Conservation (phyloP, 768 basidiomycete genomes). For the Chalciporus sphaerocephalus region DNA sequence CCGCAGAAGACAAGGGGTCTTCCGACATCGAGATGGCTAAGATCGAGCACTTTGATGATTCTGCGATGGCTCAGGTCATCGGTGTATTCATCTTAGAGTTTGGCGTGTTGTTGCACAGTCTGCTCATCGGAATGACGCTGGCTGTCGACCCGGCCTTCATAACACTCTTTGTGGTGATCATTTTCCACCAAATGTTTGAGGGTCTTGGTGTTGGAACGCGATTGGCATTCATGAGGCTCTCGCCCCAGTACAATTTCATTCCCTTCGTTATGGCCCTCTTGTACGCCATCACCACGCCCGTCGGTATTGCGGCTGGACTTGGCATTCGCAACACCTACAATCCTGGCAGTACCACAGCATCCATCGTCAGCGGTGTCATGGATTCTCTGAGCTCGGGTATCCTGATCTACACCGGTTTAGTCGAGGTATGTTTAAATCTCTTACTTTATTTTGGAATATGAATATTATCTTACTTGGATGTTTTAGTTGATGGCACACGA, state of each 20-base stretch:
- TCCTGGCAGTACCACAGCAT: conserved; percentile 68
- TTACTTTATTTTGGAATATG: too few species aligned
- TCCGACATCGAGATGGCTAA: conserved; percentile 29
- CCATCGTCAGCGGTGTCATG: conserved; percentile 78
- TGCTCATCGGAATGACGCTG: conserved; percentile 86
- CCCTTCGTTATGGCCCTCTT: conserved; percentile 57
- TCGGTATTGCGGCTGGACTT: conserved; percentile 84
- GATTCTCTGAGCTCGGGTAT: conserved; percentile 87
- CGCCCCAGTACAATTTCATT: conserved; percentile 49
- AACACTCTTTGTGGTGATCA: conserved; percentile 80
- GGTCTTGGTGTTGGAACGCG: conserved; percentile 91
- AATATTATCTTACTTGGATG: too few species aligned
- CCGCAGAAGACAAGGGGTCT: conserved; percentile 4
- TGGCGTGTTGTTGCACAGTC: conserved; percentile 83
- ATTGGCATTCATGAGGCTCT: conserved; percentile 71
- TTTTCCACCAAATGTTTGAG: conserved; percentile 95
- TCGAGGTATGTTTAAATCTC: too few species aligned
- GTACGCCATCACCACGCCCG: conserved; percentile 77
- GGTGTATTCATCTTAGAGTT: conserved; percentile 93
- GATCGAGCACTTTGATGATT: conserved; percentile 33
- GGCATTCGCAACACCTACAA: conserved; percentile 78
- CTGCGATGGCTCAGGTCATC: conserved; percentile 64
- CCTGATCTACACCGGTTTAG: conserved; percentile 80
- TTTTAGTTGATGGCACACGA: conserved; percentile 93
- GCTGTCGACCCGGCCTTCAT: conserved; percentile 79